A percentile compares a stretch with the other conserved stretches of the same genome.
Evolutionary conservation across 345 rosid genomes (phyloP).

Genomic region (Pistacia integerrima): DNA sequence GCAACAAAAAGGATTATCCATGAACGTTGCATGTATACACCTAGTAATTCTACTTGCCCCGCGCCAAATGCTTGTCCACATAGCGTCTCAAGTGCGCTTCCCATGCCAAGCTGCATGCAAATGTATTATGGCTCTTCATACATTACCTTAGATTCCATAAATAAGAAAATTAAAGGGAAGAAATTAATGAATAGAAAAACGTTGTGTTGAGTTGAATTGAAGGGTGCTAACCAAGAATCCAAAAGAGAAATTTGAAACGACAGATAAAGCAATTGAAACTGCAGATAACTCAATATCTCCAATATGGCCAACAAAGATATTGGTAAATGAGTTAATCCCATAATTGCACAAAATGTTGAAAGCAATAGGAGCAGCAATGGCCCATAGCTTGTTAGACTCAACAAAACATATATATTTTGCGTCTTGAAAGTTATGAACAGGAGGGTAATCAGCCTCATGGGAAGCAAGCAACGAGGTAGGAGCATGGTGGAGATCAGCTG

Average conservation of each 20-base stretch:
- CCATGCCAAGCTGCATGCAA: constrained; percentile 92
- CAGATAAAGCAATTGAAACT: constrained; percentile 82
- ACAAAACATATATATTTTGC: constrained; percentile 46
- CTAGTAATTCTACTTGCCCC: constrained; percentile 70
- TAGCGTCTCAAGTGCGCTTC: constrained; percentile 88
- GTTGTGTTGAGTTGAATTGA: not conserved
- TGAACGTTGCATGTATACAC: constrained; percentile 95
- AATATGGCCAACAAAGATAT: constrained; percentile 85
- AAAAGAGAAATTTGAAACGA: constrained; percentile 85
- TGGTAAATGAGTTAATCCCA: constrained; percentile 87
- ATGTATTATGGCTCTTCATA: not conserved
- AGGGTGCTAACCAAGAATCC: constrained; percentile 73
- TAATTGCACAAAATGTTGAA: constrained; percentile 89
- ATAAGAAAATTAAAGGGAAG: not conserved
- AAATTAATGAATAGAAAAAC: not conserved
- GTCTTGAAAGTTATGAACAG: constrained; percentile 40
- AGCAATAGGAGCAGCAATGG: constrained; percentile 85
- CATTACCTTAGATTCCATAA: not conserved
- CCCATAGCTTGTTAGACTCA: constrained; percentile 76
- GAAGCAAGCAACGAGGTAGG: constrained; percentile 47
- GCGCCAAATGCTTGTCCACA: constrained; percentile 98
- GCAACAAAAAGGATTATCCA: constrained; percentile 72
- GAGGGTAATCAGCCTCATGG: constrained; percentile 60
- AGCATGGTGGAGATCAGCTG: constrained; percentile 62
- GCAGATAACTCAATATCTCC: constrained; percentile 93